Evolutionary conservation across 306 rosid species (phyloP).

Genomic region (Cucurbita maxima): DNA sequence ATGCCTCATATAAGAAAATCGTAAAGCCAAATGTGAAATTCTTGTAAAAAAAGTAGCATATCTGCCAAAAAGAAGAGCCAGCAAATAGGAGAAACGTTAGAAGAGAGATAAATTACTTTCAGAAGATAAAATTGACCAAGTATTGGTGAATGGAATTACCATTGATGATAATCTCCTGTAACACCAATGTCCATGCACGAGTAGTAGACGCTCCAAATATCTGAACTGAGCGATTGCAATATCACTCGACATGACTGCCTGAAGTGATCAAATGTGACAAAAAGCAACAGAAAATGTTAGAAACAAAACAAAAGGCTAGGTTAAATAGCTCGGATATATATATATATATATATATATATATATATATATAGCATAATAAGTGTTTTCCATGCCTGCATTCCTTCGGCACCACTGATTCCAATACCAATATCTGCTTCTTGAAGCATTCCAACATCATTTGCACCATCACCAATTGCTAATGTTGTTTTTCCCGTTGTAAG

Average conservation of each 20-base stretch:
- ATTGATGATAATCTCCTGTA: constrained; percentile 82
- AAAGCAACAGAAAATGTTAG: not conserved
- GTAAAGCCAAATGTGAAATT: constrained; percentile 79
- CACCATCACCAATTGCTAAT: constrained; percentile 94
- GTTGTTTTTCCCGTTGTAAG: constrained; percentile 82
- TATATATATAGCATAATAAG: not conserved
- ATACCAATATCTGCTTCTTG: constrained; percentile 98
- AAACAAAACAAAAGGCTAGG: not conserved
- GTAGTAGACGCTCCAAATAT: constrained; percentile 84
- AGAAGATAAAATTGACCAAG: not conserved
- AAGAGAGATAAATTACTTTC: not conserved
- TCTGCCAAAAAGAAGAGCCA: constrained; percentile 41
- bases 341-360: too few species aligned
- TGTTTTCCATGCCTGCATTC: constrained; percentile 70
- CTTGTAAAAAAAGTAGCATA: constrained; percentile 96
- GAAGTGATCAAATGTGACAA: constrained; percentile 9
- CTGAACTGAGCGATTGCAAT: constrained; percentile 92
- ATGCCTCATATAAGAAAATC: constrained; percentile 71
- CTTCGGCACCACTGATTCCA: constrained; percentile 96
- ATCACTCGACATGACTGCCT: constrained; percentile 99
- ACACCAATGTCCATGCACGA: constrained; percentile 99
- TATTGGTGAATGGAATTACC: constrained; percentile 32
- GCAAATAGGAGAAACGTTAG: constrained; percentile 2
- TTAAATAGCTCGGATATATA: not conserved
- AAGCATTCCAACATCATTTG: constrained; percentile 99